These are phyloP conservation scores for Scortechinia acanthostroma DNA, from an alignment of 2,329 filamentous ascomycete species.

Conservation along the genomic window DNA sequence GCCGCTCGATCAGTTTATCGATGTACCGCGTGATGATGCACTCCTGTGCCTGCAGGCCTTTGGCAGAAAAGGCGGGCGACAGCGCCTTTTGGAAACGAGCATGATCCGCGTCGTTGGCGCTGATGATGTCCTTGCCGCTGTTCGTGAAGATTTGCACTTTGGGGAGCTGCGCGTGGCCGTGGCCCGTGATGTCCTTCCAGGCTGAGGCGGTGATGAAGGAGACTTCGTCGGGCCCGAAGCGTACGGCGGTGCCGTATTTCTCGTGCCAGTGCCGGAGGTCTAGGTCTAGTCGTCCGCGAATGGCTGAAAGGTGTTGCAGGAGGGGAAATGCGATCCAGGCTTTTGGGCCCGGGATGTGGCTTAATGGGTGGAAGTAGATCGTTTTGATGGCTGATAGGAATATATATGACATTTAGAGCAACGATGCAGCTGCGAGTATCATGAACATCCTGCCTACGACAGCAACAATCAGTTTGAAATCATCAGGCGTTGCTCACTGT, in stretches of 20 bases:
- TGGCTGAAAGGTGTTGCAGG: slow-evolving; percentile 5
- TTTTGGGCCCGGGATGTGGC: slow-evolving; percentile 7
- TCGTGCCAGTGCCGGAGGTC: slow-evolving; percentile 6
- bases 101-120: slow-evolving; percentile 4
- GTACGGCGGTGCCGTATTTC: slow-evolving; percentile 6
- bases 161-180: slow-evolving; percentile 6
- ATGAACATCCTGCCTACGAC: too few relatives aligned
- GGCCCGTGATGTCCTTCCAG: slow-evolving; percentile 2
- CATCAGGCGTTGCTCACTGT: too few relatives aligned
- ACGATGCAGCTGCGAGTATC: background rate
- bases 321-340: slow-evolving; percentile 9
- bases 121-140: slow-evolving; percentile 6
- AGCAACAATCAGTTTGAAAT: too few relatives aligned
- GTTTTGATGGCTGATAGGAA: slow-evolving; percentile 6
- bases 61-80: background rate
- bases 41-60: background rate
- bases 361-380: slow-evolving; percentile 9
- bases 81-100: background rate
- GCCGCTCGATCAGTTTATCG: background rate
- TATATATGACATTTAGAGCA: background rate
- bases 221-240: background rate
- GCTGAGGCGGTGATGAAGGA: background rate
- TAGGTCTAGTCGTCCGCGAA: slow-evolving; percentile 6
- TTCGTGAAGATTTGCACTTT: slow-evolving; percentile 5
- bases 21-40: background rate